These are phyloP conservation scores for Leishmania amazonensis DNA, from an alignment of 208 protist genomes.

Conservation along the genomic window DNA sequence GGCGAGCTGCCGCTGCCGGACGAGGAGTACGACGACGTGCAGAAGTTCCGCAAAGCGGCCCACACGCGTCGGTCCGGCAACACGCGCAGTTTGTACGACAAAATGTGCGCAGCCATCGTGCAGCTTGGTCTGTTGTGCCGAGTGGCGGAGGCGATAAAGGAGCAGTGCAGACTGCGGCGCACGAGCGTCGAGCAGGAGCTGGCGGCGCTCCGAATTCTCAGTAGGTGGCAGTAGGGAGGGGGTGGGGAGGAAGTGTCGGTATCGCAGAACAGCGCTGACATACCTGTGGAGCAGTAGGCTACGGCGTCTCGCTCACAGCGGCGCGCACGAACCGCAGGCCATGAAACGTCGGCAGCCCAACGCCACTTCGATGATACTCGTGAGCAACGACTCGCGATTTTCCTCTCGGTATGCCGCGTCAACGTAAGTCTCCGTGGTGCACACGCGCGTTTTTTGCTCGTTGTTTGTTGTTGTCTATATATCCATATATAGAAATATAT, in stretches of 20 bases:
- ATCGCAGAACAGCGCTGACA: background rate
- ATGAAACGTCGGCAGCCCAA: background rate
- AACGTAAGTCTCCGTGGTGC: background rate
- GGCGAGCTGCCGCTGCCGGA: constrained; percentile 72
- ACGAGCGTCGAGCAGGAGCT: constrained; percentile 47
- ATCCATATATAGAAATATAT: background rate
- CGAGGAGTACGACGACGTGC: constrained; percentile 81
- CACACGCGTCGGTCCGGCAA: constrained; percentile 62
- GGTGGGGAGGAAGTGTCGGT: background rate
- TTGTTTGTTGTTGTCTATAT: background rate
- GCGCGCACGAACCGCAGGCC: background rate
- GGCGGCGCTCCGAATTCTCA: constrained; percentile 36
- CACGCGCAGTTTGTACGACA: constrained; percentile 53
- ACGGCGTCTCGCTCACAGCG: background rate
- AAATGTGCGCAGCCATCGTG: constrained; percentile 41
- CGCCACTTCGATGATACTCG: background rate
- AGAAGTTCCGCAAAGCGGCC: constrained; percentile 66
- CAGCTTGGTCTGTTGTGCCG: constrained; percentile 45
- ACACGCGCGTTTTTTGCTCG: background rate
- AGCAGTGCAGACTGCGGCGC: constrained; percentile 34
- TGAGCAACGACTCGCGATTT: background rate
- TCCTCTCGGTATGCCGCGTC: background rate
- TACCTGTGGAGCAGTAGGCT: background rate
- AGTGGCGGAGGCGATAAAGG: constrained; percentile 32
- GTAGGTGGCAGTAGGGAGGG: constrained; percentile 14